Conservation (phyloP, 192 early-diverging fungal species). For the Linderina pennispora region DNA sequence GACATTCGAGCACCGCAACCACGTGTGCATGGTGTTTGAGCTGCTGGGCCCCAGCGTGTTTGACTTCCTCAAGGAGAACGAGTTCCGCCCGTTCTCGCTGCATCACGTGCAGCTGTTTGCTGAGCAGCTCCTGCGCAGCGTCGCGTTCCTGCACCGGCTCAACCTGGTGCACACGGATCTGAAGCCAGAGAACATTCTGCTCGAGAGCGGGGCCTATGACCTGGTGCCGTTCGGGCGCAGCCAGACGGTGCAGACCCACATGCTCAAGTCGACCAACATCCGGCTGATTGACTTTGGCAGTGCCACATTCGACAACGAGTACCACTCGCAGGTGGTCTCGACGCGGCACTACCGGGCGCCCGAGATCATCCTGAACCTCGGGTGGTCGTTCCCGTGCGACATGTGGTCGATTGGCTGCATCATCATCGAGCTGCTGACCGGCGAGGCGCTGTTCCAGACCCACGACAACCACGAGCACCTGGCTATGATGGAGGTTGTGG, state of each 20-base stretch:
- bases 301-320: constrained; percentile 89
- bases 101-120: constrained; percentile 82
- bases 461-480: constrained; percentile 97
- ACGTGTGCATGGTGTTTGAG: constrained; percentile 98
- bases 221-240: constrained; percentile 51
- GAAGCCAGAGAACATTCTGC: constrained; percentile 93
- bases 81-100: constrained; percentile 82
- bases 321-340: constrained; percentile 85
- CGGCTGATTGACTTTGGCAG: constrained; percentile 95
- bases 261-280: constrained; percentile 69
- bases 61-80: constrained; percentile 93
- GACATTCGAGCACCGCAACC: constrained; percentile 83
- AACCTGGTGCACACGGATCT: constrained; percentile 93
- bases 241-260: constrained; percentile 49
- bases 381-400: constrained; percentile 97
- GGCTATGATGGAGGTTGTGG: constrained; percentile 90
- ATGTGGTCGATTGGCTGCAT: constrained; percentile 99
- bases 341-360: constrained; percentile 97
- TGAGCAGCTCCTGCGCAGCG: constrained; percentile 75
- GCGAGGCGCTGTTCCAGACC: constrained; percentile 95
- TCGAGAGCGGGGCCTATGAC: constrained; percentile 57
- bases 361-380: constrained; percentile 89
- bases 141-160: constrained; percentile 86
- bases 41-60: constrained; percentile 81
- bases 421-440: constrained; percentile 90